Evolutionary conservation across 2,329 filamentous ascomycete genomes (phyloP).

Genomic region (Zasmidium cellare): DNA sequence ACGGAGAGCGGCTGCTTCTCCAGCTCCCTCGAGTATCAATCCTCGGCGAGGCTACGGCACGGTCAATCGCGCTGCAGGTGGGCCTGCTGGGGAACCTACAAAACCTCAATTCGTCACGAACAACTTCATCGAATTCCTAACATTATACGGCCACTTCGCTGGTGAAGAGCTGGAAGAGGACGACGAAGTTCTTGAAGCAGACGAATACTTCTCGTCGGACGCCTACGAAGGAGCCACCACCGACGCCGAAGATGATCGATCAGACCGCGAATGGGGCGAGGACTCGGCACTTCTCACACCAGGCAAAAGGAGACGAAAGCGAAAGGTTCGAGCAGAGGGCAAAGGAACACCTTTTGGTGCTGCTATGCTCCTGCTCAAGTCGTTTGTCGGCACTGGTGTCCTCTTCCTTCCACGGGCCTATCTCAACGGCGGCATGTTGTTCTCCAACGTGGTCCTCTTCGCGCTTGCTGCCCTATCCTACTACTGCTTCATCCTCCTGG

Average conservation of each 20-base stretch:
- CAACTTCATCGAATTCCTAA: conserved; percentile 94
- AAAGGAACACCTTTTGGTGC: conserved; percentile 79
- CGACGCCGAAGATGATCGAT: conserved; percentile 45
- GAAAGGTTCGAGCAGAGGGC: conserved; percentile 73
- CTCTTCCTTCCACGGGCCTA: conserved; percentile 91
- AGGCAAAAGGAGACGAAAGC: conserved; percentile 68
- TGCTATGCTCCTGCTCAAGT: conserved; percentile 85
- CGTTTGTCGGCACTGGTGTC: conserved; percentile 95
- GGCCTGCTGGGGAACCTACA: conserved; percentile 25
- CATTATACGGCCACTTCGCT: conserved; percentile 94
- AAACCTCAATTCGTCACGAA: conserved; percentile 72
- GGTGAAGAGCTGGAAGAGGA: conserved; percentile 97
- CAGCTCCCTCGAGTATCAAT: conserved; percentile 46
- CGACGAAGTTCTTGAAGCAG: conserved; percentile 80
- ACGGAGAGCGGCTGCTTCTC: conserved; percentile 66
- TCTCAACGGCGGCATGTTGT: conserved; percentile 95
- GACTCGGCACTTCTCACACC: conserved; percentile 76
- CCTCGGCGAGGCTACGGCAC: conserved; percentile 24
- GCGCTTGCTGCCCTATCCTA: conserved; percentile 84
- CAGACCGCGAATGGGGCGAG: conserved; percentile 80
- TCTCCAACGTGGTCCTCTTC: conserved; percentile 89
- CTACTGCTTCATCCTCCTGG: conserved; percentile 94
- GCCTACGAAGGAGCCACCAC: conserved; percentile 57
- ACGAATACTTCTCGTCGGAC: conserved; percentile 89
- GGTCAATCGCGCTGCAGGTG: conserved; percentile 6